Base-by-base conservation (phyloP, 1,284 basidiomycete genomes). In the Sporisorium scitamineum region DNA sequence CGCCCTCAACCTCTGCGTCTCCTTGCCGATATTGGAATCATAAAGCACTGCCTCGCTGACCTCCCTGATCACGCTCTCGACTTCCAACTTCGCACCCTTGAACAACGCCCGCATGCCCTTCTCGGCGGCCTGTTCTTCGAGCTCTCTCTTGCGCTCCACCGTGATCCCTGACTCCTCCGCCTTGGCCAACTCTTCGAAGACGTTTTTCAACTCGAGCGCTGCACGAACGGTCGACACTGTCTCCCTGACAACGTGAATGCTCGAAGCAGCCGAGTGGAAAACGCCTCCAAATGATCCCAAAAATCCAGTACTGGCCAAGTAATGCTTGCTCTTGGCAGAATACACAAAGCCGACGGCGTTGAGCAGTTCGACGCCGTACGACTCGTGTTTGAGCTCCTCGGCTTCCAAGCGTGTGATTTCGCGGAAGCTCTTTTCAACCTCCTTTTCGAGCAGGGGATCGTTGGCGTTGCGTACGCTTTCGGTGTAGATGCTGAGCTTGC, bases 71-170 rank as follows among this genome's bases (percentile, higher is more conserved):
- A 99, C 91, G 18, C 92, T 93, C 85, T 99, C 95, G 54, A 98
- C 91, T 86, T 98, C 96, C 20, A 98, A 90, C 84, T 97, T 97
- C 27, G 95, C 92, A 5, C 95, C 94, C 63, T 85, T 86, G 66
- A 86, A 86, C 27, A 86, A 52, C 0, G 85, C 83, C 16, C 80
- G 76, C 79, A 84, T 83, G 4, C 76, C 79, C 59, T 98, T 98
- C 87, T 97, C 94, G 0, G 97, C 95, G 1, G 96, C 96, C 83
- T 94, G 92, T 81, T 99, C 96, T 84, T 99, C 97, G 2, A 99
- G 88, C 78, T 93, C 91, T 81, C 90, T 90, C 87, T 92, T 92
- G 84, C 95, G 92, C 68, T 97, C 96, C 0, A 93, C 90, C 4
- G 89, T 89, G 58, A 97, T 88, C 90, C 96, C 97, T 1, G 92